A percentile compares a stretch with the other conserved stretches of the same genome.
These are phyloP conservation scores for Monsonia emarginata DNA, from an alignment of 441 rosid species.

Conservation along the genomic window DNA sequence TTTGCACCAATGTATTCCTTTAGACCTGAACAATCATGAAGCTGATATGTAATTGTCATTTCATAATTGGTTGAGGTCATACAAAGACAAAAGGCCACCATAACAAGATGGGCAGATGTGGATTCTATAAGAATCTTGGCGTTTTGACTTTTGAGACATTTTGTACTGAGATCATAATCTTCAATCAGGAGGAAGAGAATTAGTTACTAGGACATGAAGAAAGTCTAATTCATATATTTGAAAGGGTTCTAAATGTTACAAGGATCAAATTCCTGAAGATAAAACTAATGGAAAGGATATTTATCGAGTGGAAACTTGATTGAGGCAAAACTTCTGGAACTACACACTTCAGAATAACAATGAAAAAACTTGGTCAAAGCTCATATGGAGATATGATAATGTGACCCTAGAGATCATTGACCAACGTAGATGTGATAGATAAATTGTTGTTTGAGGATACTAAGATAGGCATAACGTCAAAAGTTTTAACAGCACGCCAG, in stretches of 20 bases:
- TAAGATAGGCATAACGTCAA: not conserved
- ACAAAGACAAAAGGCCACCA: not conserved
- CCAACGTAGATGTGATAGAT: not conserved
- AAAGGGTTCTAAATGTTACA: not conserved
- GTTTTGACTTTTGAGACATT: no score
- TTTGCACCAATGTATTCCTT: conserved; percentile 92
- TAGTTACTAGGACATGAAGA: no score
- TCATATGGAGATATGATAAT: not conserved
- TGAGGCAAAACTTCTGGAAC: not conserved
- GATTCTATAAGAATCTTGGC: no score
- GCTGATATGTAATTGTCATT: conserved; percentile 13
- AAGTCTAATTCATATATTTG: not conserved
- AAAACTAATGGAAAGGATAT: not conserved
- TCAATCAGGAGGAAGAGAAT: not conserved
- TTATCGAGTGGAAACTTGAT: not conserved
- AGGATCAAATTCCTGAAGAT: not conserved
- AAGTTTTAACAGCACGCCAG: not conserved
- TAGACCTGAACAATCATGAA: conserved; percentile 49
- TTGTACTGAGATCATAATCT: not conserved
- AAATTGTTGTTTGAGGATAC: not conserved
- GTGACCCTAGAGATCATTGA: not conserved
- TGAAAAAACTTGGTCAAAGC: not conserved
- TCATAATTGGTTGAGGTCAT: not conserved
- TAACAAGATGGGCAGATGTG: not conserved
- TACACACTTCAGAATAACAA: not conserved